Base-by-base conservation (phyloP, 768 basidiomycete genomes). In the Hemileccinum impolitum region DNA sequence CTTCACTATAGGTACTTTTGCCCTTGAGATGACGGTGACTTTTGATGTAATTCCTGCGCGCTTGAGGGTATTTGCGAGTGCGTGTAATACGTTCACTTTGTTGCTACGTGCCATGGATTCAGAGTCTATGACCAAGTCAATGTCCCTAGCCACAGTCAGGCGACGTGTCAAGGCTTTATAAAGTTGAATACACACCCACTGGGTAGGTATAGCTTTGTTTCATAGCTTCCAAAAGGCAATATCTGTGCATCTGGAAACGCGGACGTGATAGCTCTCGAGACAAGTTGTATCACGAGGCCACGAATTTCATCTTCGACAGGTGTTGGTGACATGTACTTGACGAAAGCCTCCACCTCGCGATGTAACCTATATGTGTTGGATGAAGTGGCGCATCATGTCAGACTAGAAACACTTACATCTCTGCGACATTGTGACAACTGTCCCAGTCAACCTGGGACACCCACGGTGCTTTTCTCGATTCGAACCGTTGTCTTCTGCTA, bases 1-100 rank as follows among this genome's bases (percentile, higher is more conserved):
- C 71, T 99, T 99, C 68, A 99, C 78, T 65, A 99, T 97, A 26
- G 96, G 96, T 7, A 98, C 94, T 70, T 85, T 90, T 45, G 96
- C 94, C 73, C 85, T 92, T 25, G 86, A 84, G 55, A 99, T 93
- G 66, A 97, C 84, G 25, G 86, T 85, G 34, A 97, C 88, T 38
- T 83, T 80, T 43, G 78, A 74, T 1, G 94, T 90, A 51, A 98
- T 84, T 9, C 80, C 74, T 1, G 82, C 77, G 30, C 79, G 80
- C 61, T 87, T 85, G 50, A 99, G 72, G 30, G 85, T 78, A 61
- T 81, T 81, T 10, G 93, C 90, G 30, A 99, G 78, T 3, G 82
- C 77, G 43, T 85, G 81, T 7, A 98, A 77, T 26, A 89, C 85
- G 43, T 74, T 73, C 46, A 80, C 72, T 70, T 82, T 86, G 61